phyloP scores from a whole-genome alignment of 2,329 filamentous ascomycete species.

The Magnaporthiopsis poae region DNA sequence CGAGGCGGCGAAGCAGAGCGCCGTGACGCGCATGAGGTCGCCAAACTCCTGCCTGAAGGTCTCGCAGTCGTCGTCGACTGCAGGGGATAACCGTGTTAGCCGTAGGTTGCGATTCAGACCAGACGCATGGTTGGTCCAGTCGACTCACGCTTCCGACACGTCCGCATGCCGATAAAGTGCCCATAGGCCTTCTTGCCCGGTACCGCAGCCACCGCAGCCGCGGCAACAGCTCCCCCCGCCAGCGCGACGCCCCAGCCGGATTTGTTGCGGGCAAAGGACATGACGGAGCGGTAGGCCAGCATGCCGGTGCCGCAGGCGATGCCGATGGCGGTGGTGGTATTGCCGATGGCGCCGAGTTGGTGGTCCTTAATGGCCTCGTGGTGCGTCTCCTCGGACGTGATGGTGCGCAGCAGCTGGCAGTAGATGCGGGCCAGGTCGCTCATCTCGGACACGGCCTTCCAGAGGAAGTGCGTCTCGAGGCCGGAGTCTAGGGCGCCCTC shows the following conservation, averaged over 20 bases:
- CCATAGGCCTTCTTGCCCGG: not conserved
- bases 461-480: not conserved
- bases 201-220: not conserved
- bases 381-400: not conserved
- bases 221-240: not conserved
- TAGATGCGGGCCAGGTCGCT: not conserved
- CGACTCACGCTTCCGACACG: not conserved
- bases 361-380: not conserved
- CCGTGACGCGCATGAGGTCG: not conserved
- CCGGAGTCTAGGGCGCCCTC: not conserved
- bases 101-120: not conserved
- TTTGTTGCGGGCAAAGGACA: not conserved
- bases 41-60: not conserved
- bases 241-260: not conserved
- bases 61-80: not conserved
- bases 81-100: not conserved
- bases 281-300: not conserved
- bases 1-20: not conserved
- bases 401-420: not conserved
- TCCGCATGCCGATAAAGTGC: not conserved
- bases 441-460: not conserved
- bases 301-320: not conserved
- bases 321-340: not conserved
- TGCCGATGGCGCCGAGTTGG: not conserved
- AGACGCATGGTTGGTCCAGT: not conserved